phyloP scores from a whole-genome alignment of 768 basidiomycete genomes.

The Naganishia antarctica region DNA sequence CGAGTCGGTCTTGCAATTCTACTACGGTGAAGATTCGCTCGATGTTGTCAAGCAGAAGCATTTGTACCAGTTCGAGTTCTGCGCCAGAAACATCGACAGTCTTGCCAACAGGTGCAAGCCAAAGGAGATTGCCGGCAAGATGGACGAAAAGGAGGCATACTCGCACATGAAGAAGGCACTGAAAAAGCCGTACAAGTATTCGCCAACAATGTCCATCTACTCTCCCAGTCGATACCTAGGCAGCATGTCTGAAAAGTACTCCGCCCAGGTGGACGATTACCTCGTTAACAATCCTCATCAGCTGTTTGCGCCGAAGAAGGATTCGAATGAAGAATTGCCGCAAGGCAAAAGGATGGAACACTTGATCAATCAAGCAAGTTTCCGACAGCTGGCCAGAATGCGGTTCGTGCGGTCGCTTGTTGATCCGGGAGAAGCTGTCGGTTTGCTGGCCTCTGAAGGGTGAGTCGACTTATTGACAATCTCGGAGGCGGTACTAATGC shows the following conservation, averaged over 20 bases:
- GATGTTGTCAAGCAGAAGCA: slow-evolving; percentile 98
- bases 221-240: slow-evolving; percentile 77
- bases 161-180: slow-evolving; percentile 84
- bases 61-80: slow-evolving; percentile 86
- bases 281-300: slow-evolving; percentile 59
- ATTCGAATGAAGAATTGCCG: slow-evolving; percentile 49
- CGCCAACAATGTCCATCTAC: slow-evolving; percentile 69
- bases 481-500: slow-evolving; percentile 11
- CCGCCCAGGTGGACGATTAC: slow-evolving; percentile 71
- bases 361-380: slow-evolving; percentile 50
- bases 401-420: slow-evolving; percentile 90
- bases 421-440: slow-evolving; percentile 98
- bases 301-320: slow-evolving; percentile 42
- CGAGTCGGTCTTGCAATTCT: slow-evolving; percentile 86
- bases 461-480: slow-evolving; percentile 49
- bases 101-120: slow-evolving; percentile 68
- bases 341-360: slow-evolving; percentile 49
- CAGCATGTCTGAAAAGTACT: slow-evolving; percentile 86
- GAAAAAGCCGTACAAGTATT: slow-evolving; percentile 66
- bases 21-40: slow-evolving; percentile 91
- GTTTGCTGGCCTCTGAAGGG: slow-evolving; percentile 94
- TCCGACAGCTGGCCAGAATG: slow-evolving; percentile 78
- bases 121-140: slow-evolving; percentile 55
- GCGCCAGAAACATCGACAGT: slow-evolving; percentile 75
- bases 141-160: slow-evolving; percentile 62